These are phyloP conservation scores for Cyphellophora europaea DNA, from an alignment of 2,329 filamentous ascomycete species.

Conservation along the genomic window DNA sequence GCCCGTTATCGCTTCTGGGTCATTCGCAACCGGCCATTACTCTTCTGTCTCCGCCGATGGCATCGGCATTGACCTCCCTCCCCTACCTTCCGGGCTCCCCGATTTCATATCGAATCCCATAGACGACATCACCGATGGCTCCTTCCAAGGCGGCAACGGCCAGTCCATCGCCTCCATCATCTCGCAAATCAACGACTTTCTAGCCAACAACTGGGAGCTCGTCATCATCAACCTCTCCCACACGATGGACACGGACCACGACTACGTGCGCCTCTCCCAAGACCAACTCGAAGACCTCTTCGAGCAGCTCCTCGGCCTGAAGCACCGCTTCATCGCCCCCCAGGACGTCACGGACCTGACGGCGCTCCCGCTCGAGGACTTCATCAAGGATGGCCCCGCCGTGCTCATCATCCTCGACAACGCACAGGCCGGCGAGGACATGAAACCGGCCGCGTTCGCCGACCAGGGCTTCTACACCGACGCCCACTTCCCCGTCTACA, in stretches of 20 bases:
- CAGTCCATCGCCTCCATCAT: slow-evolving; percentile 35
- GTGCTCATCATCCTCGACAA: slow-evolving; percentile 26
- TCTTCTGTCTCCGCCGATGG: slow-evolving; percentile 2
- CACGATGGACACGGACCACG: slow-evolving; percentile 31
- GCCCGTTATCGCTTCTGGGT: slow-evolving; percentile 29
- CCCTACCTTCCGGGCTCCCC: not conserved
- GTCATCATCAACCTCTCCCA: slow-evolving; percentile 40
- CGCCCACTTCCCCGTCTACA: slow-evolving; percentile 26
- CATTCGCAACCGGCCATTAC: slow-evolving; percentile 36
- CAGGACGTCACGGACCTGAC: slow-evolving; percentile 24
- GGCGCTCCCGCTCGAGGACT: slow-evolving; percentile 24
- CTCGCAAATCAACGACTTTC: slow-evolving; percentile 34
- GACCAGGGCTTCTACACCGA: slow-evolving; percentile 26
- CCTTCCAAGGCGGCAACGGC: slow-evolving; percentile 39
- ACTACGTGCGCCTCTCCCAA: slow-evolving; percentile 28
- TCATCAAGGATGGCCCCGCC: slow-evolving; percentile 25
- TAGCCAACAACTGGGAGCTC: slow-evolving; percentile 34
- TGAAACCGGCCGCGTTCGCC: slow-evolving; percentile 13
- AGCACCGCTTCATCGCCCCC: slow-evolving; percentile 28
- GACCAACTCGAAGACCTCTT: slow-evolving; percentile 34
- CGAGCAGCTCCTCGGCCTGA: slow-evolving; percentile 25
- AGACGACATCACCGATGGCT: slow-evolving; percentile 12
- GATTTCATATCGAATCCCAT: not conserved
- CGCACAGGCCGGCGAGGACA: slow-evolving; percentile 22
- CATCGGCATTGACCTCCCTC: too few relatives aligned